Evolutionary conservation across 1,284 basidiomycete species (phyloP), one percentile per base, ranked within the genome.

Genomic region (Rhodofomes roseus): DNA sequence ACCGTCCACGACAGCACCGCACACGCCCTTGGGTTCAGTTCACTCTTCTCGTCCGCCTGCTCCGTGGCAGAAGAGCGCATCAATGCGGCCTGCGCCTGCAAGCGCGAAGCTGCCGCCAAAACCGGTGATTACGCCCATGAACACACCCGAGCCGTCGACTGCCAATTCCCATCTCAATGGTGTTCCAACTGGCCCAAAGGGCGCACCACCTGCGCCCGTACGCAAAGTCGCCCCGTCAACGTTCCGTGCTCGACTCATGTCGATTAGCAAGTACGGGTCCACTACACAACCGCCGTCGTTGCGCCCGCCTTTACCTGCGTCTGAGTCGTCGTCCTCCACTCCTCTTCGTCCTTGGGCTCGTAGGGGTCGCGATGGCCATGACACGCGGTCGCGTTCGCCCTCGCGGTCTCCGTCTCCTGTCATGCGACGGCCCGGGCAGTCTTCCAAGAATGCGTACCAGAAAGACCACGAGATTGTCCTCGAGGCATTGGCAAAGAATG

Each of bases 401-500:
- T 79, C 81, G 5, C 73, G 79, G 22, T 82, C 81, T 0, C 81
- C 79, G 4, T 81, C 80, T 6, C 82, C 80, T 1, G 73, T 76
- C 14, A 71, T 75, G 40, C 71, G 77, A 23, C 72, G 74, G 56
- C 73, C 75, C 23, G 74, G 73, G 0, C 69, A 75, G 22, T 68
- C 68, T 25, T 70, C 70, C n/a, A 65, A 69, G 55, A 61, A 68
- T 55, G 68, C 65, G 55, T 73, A 70, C 61, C 70, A 71, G 56
- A 73, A 73, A 53, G 71, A 77, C 37, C 76, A 82, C 41, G 80
- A 81, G 27, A 75, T 72, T 27, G 77, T 87, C n/a, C 66, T 86
- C 44, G 77, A 79, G 40, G 79, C 77, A 64, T 76, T 92, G 41
- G 78, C 79, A 61, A 75, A 76, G 68, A 91, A 86, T 61, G 85